Evolutionary conservation across 106 monocot genomes (phyloP).

Genomic region (Vanilla planifolia): DNA sequence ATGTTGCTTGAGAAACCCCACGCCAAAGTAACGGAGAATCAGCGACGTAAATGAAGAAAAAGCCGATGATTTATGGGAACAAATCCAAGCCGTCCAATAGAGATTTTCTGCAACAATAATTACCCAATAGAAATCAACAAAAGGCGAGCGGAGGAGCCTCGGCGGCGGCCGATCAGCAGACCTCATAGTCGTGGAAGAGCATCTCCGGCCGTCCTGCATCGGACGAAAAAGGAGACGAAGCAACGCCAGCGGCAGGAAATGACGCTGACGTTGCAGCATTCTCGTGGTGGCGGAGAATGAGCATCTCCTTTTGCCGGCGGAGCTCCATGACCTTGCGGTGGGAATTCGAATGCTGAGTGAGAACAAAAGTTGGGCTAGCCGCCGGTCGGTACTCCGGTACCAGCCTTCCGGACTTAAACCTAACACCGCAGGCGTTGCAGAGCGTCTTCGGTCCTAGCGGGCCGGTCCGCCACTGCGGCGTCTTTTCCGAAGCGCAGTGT

Average conservation of each 20-base stretch:
- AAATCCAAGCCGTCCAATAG: neutral
- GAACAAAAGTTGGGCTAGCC: constrained; percentile 80
- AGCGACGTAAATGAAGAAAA: too few relatives aligned
- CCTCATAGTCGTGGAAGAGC: constrained; percentile 1
- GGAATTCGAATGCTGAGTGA: constrained; percentile 91
- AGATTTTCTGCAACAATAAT: neutral
- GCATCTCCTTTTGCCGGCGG: constrained; percentile 68
- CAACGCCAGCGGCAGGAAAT: too few relatives aligned
- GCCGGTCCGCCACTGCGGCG: constrained; percentile 92
- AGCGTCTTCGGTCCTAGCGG: constrained; percentile 90
- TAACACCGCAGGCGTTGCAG: constrained; percentile 87
- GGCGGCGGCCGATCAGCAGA: neutral
- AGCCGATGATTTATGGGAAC: neutral
- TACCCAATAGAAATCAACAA: neutral
- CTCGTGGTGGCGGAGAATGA: neutral
- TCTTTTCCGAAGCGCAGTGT: constrained; percentile 91
- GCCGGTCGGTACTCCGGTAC: constrained; percentile 89
- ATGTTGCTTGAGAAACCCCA: too few relatives aligned
- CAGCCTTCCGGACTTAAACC: constrained; percentile 78
- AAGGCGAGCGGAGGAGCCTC: neutral
- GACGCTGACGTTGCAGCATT: neutral
- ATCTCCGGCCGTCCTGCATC: neutral
- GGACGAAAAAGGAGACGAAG: too few relatives aligned
- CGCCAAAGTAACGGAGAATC: too few relatives aligned
- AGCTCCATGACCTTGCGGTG: constrained; percentile 94